Evolutionary conservation across 2,329 filamentous ascomycete species (phyloP).

Genomic region (Pyrenophora tritici-repentis): DNA sequence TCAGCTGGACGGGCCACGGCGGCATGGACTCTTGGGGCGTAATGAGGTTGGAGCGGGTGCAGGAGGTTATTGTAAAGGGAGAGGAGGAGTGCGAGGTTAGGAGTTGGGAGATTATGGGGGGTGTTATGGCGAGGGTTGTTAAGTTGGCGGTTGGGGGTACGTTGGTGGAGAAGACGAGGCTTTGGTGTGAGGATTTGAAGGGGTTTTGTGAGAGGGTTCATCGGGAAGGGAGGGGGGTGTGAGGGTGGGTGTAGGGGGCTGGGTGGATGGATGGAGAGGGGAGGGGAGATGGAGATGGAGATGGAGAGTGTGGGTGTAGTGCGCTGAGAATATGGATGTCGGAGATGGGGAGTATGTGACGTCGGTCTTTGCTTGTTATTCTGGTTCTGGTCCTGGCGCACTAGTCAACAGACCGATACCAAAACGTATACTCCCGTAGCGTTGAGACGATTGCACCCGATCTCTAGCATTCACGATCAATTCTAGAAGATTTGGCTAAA

Average conservation of each 20-base stretch:
- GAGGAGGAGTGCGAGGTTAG: conserved; percentile 25
- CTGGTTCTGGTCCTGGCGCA: too few species aligned
- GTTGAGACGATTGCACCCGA: too few species aligned
- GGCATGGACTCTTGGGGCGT: conserved; percentile 16
- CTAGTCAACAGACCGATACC: too few species aligned
- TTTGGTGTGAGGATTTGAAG: conserved; percentile 29
- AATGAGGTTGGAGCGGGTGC: conserved; percentile 20
- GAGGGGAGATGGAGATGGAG: too few species aligned
- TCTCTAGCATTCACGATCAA: too few species aligned
- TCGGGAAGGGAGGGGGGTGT: not conserved
- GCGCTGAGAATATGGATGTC: too few species aligned
- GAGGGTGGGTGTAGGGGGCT: too few species aligned
- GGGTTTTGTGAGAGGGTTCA: conserved; percentile 16
- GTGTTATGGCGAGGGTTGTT: conserved; percentile 23
- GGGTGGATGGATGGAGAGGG: too few species aligned
- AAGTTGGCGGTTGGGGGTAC: conserved; percentile 22
- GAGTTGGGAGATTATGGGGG: conserved; percentile 29
- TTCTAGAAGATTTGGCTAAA: too few species aligned
- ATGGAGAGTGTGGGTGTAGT: too few species aligned
- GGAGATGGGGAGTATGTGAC: too few species aligned
- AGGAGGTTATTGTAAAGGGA: conserved; percentile 23
- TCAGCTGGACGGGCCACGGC: conserved; percentile 25
- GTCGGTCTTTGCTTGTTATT: not conserved
- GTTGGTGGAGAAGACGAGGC: conserved; percentile 19
- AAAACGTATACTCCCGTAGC: not conserved